A percentile compares a stretch with the other conserved stretches of the same genome.
These are phyloP conservation scores for Larix kaempferi DNA, from an alignment of 75 land plant species.

Conservation along the genomic window DNA sequence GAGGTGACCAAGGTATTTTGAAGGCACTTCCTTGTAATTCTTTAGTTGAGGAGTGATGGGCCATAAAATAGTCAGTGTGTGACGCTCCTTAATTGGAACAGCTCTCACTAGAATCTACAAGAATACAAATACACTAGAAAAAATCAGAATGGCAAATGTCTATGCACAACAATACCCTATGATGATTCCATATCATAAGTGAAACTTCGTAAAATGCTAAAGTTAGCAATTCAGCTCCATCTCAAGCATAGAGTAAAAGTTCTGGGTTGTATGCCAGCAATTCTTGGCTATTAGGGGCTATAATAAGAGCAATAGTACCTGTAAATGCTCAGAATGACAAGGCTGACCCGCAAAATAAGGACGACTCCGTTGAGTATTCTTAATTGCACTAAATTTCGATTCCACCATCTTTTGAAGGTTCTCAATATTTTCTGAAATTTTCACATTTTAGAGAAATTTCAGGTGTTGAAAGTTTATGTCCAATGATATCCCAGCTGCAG, in stretches of 20 bases:
- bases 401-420: constrained; percentile 62
- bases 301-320: constrained; percentile 36
- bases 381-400: constrained; percentile 55
- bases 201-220: neutral
- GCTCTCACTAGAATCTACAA: constrained; percentile 83
- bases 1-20: constrained; percentile 83
- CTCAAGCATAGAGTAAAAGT: neutral
- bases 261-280: neutral
- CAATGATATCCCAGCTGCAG: neutral
- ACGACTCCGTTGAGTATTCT: constrained; percentile 38
- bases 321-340: constrained; percentile 75
- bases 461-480: neutral
- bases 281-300: neutral
- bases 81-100: constrained; percentile 78
- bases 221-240: neutral
- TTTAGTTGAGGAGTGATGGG: constrained; percentile 71
- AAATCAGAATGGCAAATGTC: constrained; percentile 11
- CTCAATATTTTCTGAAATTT: constrained; percentile 59
- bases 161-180: neutral
- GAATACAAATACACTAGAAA: neutral
- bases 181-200: neutral
- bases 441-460: neutral
- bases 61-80: constrained; percentile 65
- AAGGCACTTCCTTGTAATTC: constrained; percentile 77
- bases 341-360: constrained; percentile 66